Evolutionary conservation across 2,329 filamentous ascomycete genomes (phyloP), one percentile per base, ranked within the genome.

Genomic region (Talaromyces sp.): DNA sequence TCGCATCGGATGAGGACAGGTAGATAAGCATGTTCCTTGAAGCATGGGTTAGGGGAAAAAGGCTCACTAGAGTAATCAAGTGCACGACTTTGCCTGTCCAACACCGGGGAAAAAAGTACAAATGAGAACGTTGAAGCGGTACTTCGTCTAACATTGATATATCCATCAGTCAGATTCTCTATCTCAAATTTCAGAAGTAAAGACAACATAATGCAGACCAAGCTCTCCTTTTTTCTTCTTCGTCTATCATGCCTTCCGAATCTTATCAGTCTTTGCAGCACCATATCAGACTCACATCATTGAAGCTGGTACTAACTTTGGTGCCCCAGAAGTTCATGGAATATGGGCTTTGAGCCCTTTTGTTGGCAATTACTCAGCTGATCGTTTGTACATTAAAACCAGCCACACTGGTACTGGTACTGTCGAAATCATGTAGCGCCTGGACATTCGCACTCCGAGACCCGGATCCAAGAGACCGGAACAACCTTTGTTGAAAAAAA

Each of bases 381-480:
- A 65, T 16, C 61, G 65, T n/a, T 57, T 40, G 3, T 65, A 66
- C 35, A 66, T 65, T 50, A 66, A 66, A 50, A 66, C 65, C 28
- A 64, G 52, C 11, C 61, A 62, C 40, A 66, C 65, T 3, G 65
- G 64, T n/a, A 66, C 65, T 25, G 65, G 65, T 40, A 65, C 25
- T n/a, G 63, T 66, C n/a, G 65, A 66, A 25, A 63, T 66, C 63
- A 65, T 35, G 60, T 65, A 40, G 65, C 63, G 6, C 64, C 61
- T 42, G 61, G 60, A 11, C 59, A 61, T 18, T 66, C 63, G 14
- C 60, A 40, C 39, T 66, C 64, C 31, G 48, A 59, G 85, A 80
- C 79, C 69, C 84, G 82, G 72, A 86, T 88, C 76, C 88, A 88
- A 77, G 80, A 83, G 33, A 84, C 87, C 0, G 88, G 88, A 40